phyloP scores from a whole-genome alignment of 2,329 filamentous ascomycete genomes.

The Fusarium sp. region DNA sequence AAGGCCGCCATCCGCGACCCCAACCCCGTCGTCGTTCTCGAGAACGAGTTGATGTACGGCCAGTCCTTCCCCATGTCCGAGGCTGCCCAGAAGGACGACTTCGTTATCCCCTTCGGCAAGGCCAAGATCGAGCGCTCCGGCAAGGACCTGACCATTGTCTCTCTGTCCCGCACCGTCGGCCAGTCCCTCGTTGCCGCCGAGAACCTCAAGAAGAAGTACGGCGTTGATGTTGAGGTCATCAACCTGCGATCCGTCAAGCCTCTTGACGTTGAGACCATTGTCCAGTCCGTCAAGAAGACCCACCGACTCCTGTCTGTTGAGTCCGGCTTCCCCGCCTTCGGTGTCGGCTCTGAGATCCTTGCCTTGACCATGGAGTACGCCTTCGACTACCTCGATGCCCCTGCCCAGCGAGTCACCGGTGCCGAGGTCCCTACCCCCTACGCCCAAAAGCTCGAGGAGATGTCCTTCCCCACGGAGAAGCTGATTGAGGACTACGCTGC shows the following conservation, averaged over 20 bases:
- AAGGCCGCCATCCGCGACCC: conserved; percentile 99
- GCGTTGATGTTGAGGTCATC: conserved; percentile 95
- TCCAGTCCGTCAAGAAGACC: conserved; percentile 99
- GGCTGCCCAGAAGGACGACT: conserved; percentile 95
- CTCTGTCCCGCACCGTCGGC: conserved; percentile 94
- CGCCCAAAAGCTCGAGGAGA: conserved; percentile 91
- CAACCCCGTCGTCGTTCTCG: conserved; percentile 93
- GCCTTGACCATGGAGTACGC: conserved; percentile 97
- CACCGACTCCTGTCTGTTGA: conserved; percentile 92
- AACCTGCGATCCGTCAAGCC: conserved; percentile 99
- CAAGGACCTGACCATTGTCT: conserved; percentile 96
- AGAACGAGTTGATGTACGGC: conserved; percentile 94
- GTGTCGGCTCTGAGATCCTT: conserved; percentile 92
- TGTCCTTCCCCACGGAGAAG: conserved; percentile 93
- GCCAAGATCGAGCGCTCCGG: conserved; percentile 98
- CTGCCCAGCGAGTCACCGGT: conserved; percentile 93
- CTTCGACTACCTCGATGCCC: conserved; percentile 97
- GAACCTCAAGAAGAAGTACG: conserved; percentile 95
- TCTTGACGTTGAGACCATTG: conserved; percentile 92
- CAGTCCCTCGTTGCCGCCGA: conserved; percentile 92
- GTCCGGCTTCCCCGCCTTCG: conserved; percentile 96
- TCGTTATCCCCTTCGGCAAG: conserved; percentile 97
- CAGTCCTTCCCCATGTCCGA: conserved; percentile 97
- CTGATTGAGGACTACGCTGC: conserved; percentile 90
- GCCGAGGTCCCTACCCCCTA: conserved; percentile 98